Conservation (phyloP, 2,329 filamentous ascomycete genomes). For the Fusarium guadeloupense region DNA sequence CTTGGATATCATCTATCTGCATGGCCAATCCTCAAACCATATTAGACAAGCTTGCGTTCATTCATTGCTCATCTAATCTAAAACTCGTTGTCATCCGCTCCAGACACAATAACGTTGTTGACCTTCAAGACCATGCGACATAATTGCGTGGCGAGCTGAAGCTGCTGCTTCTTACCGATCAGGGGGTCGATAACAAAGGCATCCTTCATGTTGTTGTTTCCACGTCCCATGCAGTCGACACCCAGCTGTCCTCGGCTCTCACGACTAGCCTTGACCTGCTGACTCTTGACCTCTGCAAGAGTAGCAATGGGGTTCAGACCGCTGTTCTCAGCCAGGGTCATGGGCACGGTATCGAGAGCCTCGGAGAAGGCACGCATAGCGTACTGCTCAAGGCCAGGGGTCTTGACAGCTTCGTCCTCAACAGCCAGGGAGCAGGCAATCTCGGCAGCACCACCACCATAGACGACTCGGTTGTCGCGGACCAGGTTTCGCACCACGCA, state of each 20-base stretch:
- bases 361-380: conserved; percentile 98
- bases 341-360: conserved; percentile 90
- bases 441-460: conserved; percentile 95
- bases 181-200: conserved; percentile 98
- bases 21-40: conserved; percentile 36
- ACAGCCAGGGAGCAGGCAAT: conserved; percentile 97
- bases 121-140: conserved; percentile 98
- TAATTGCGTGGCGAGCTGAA: conserved; percentile 94
- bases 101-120: conserved; percentile 95
- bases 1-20: conserved; percentile 33
- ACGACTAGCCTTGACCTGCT: conserved; percentile 81
- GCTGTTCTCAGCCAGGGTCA: conserved; percentile 97
- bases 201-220: conserved; percentile 96
- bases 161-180: conserved; percentile 97
- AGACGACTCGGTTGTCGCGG: conserved; percentile 94
- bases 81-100: conserved; percentile 87
- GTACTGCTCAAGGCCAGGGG: conserved; percentile 97
- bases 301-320: conserved; percentile 96
- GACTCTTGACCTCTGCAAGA: conserved; percentile 91
- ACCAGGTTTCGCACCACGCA: conserved; percentile 98
- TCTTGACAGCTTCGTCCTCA: conserved; percentile 93
- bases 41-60: conserved; percentile 33
- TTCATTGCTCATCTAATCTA: conserved; percentile 56
- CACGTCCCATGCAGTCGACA: conserved; percentile 97
- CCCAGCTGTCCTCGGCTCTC: conserved; percentile 72